Evolutionary conservation across 2,329 filamentous ascomycete species (phyloP), one percentile per base, ranked within the genome.

Genomic region (Penicillium sp.): DNA sequence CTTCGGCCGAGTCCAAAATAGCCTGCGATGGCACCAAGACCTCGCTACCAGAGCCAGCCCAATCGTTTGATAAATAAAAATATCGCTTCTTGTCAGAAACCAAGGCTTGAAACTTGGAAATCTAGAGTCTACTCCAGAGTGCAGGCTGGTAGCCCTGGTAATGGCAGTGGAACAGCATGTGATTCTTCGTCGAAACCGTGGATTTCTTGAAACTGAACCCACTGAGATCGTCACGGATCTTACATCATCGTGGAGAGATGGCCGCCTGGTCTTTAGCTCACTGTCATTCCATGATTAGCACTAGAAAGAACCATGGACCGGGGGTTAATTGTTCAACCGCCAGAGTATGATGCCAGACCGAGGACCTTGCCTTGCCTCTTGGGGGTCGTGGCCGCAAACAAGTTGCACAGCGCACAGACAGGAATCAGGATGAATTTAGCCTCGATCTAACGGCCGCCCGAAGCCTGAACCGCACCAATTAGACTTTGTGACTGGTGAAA

Each of bases 341-440:
- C 38, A 13, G 19, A 23, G 38, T 53, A 56, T 62, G 55, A 58
- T 55, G 59, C 51, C 55, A 60, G 47, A 35, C 35, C 38, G 15
- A 45, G 26, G 30, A 19, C 15, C 46, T 56, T 58, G 51, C 46
- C 52, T 21, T 26, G 48, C 49, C 56, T 47, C 26, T 41, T 15
- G 9, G 35, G 35, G 35, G 13, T 15, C 56, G 49, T 19, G 31
- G 21, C 47, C 21, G 35, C 38, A 58, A 47, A 62, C 26, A 46
- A 50, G 61, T 62, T 62, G 65, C 66, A 69, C 64, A 67, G 67
- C 61, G 65, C 66, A 69, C 64, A 67, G 67, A 67, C 64, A 60
- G 45, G 38, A 55, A 21, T n/a, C 49, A 49, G 46, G 19, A 58
- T 41, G 35, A 15, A 15, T 41, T 9, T 51, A 58, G 47, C 31